Conservation (phyloP, 1,284 basidiomycete genomes). For the Polyporus tsugae region DNA sequence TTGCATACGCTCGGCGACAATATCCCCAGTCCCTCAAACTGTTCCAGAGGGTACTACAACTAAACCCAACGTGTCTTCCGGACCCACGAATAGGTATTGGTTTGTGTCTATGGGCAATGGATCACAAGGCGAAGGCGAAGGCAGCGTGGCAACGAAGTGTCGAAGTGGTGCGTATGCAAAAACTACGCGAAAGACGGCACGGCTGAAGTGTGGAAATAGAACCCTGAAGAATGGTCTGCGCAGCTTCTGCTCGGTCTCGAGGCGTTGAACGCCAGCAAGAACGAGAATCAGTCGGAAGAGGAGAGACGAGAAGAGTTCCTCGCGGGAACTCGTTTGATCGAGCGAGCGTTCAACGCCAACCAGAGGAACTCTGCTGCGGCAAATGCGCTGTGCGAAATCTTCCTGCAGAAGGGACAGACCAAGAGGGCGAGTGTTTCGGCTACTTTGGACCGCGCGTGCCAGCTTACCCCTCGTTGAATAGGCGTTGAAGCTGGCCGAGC, state of each 20-base stretch:
- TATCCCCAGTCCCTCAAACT: constrained; percentile 81
- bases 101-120: constrained; percentile 89
- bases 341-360: constrained; percentile 80
- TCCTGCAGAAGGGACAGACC: constrained; percentile 72
- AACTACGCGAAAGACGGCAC: background rate
- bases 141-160: constrained; percentile 89
- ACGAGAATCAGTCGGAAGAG: constrained; percentile 62
- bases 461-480: constrained; percentile 41
- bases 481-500: constrained; percentile 91
- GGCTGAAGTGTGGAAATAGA: constrained; percentile 50
- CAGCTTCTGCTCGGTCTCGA: constrained; percentile 86
- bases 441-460: background rate
- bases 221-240: constrained; percentile 80
- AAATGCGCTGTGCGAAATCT: constrained; percentile 79
- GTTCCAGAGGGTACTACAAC: constrained; percentile 85
- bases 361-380: constrained; percentile 80
- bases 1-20: constrained; percentile 81
- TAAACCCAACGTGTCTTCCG: constrained; percentile 81
- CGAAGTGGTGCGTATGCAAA: constrained; percentile 68
- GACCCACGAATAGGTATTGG: constrained; percentile 96
- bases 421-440: constrained; percentile 50
- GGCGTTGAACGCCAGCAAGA: constrained; percentile 83
- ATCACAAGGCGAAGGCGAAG: constrained; percentile 80
- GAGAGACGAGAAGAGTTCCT: constrained; percentile 66
- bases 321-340: constrained; percentile 71